Conservation (phyloP, 495 filamentous ascomycete species). For the Penicillium maclennaniae region DNA sequence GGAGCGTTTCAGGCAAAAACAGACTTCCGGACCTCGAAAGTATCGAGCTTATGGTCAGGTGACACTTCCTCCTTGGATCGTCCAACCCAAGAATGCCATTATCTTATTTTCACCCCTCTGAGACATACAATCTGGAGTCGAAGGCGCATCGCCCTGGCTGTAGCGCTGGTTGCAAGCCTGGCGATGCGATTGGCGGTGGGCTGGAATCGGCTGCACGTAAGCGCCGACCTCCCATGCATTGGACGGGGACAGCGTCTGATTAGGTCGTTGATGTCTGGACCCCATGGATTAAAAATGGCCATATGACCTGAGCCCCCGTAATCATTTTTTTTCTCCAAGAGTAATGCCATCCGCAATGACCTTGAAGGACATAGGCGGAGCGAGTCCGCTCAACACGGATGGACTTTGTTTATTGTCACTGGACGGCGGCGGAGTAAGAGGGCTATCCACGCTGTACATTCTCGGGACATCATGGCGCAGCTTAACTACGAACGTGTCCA, state of each 20-base stretch:
- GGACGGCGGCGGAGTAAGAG: slow-evolving; percentile 45
- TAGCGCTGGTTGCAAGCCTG: not conserved
- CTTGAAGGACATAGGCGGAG: not conserved
- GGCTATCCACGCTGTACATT: slow-evolving; percentile 41
- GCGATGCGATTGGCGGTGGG: not conserved
- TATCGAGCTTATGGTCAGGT: too few species aligned
- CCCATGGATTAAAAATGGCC: not conserved
- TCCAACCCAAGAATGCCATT: too few species aligned
- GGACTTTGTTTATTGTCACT: slow-evolving; percentile 24
- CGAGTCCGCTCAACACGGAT: slow-evolving; percentile 8
- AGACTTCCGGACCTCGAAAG: too few species aligned
- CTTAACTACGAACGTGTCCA: slow-evolving; percentile 24
- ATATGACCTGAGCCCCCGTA: too few species aligned
- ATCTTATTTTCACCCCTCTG: not conserved
- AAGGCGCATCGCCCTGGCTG: not conserved
- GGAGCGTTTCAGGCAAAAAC: too few species aligned
- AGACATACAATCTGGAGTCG: not conserved
- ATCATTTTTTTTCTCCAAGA: too few species aligned
- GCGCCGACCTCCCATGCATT: not conserved
- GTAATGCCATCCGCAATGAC: not conserved
- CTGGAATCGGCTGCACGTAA: not conserved
- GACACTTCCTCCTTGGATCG: too few species aligned
- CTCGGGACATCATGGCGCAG: slow-evolving; percentile 35
- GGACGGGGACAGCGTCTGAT: not conserved
- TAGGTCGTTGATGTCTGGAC: too few species aligned